phyloP scores from a whole-genome alignment of 805 yeast species.

The Teunomyces pallodes region DNA sequence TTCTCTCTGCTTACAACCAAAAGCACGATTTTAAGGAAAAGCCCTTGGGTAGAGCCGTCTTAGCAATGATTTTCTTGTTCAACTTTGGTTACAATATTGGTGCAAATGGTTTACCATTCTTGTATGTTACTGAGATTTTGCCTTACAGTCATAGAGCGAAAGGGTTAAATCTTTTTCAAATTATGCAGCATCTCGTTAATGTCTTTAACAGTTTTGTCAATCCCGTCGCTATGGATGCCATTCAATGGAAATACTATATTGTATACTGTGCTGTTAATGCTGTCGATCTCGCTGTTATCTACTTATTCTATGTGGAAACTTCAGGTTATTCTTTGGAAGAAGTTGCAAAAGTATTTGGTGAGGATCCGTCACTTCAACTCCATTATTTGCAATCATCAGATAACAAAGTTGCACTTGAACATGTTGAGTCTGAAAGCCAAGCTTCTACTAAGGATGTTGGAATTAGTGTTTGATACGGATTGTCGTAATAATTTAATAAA shows the following conservation, averaged over 20 bases:
- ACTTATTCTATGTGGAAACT: constrained; percentile 41
- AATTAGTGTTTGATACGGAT: neutral
- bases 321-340: constrained; percentile 43
- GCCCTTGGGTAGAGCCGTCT: constrained; percentile 42
- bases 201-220: constrained; percentile 23
- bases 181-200: constrained; percentile 15
- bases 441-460: neutral
- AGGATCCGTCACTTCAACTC: constrained; percentile 12
- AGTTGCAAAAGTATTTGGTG: constrained; percentile 42
- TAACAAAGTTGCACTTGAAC: neutral
- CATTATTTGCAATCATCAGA: neutral
- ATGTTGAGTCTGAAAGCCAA: neutral
- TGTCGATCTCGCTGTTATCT: constrained; percentile 25
- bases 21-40: constrained; percentile 40
- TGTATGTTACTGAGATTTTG: constrained; percentile 44
- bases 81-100: constrained; percentile 42
- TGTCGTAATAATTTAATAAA: too few species aligned
- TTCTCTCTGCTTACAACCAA: constrained; percentile 43
- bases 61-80: constrained; percentile 51
- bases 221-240: constrained; percentile 39
- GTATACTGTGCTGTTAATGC: constrained; percentile 33
- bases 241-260: constrained; percentile 44
- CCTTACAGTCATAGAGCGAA: constrained; percentile 41
- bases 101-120: constrained; percentile 43
- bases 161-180: constrained; percentile 32